Base-by-base conservation (phyloP, 2,329 filamentous ascomycete species). In the Paracamarosporium sp. region DNA sequence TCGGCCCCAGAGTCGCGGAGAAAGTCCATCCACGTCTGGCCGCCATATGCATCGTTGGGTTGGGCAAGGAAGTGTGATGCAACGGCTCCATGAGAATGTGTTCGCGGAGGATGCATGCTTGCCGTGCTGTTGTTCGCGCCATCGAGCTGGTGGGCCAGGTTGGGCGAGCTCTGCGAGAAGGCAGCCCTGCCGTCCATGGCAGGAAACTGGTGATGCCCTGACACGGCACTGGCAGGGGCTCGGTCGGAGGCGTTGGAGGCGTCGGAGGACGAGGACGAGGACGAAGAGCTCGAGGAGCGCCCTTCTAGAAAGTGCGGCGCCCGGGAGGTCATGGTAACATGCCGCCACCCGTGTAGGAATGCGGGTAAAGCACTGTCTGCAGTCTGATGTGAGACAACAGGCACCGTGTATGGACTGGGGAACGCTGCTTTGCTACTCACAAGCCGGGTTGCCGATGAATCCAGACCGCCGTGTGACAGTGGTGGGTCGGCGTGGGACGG, bases 11-110 rank as follows among this genome's bases (percentile, higher is more conserved):
- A 53, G 22, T 68, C 64, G 13, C 72, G 59, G 40, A 76, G 59
- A 52, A 76, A 76, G 62, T 75, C 73, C 36, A 70, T 62, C 74
- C 74, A 76, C 35, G 74, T 74, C 59, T 76, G 69, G 30, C 71
- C 67, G 15, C 65, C 67, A 33, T 60, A 61, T 15, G 51, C 53
- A 20, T 63, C 51, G 8, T 43, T 54, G 2, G 61, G 57, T 38
- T 70, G 70, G 1, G 68, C 64, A 11, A 68, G 62, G 50, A 68
- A 70, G 53, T 71, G 70, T 15, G 69, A 71, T 9, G 70, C 68
- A 7, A 70, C 64, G 13, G 65, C 64, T 4, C 69, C 69, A 53
- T 69, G 65, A 28, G 59, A 60, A 38, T 46, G 56, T 22, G 47
- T 58, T 13, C 46, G 57, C 38, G 40, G 50, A 24, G 33, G 48